phyloP scores from a whole-genome alignment of 768 basidiomycete genomes.

The Naganishia vishniacii region DNA sequence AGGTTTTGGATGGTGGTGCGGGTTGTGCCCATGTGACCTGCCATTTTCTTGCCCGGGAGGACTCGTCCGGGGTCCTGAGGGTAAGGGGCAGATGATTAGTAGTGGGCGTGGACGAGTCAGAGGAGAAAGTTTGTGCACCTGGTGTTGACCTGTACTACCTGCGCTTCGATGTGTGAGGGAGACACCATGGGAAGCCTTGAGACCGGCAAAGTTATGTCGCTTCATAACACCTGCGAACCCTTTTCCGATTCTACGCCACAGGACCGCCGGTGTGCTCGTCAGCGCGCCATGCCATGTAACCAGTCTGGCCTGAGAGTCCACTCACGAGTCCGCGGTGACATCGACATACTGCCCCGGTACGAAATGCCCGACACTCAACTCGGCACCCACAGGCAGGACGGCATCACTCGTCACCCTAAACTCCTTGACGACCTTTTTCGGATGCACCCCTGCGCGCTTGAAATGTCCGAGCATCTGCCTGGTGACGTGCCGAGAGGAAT shows the following conservation, averaged over 20 bases:
- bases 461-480: slow-evolving; percentile 83
- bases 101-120: slow-evolving; percentile 16
- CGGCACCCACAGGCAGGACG: slow-evolving; percentile 85
- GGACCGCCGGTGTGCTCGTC: background rate
- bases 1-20: slow-evolving; percentile 82
- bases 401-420: slow-evolving; percentile 85
- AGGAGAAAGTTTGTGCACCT: slow-evolving; percentile 59
- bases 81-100: background rate
- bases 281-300: background rate
- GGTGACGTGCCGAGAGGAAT: slow-evolving; percentile 49
- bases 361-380: slow-evolving; percentile 83
- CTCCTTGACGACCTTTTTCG: slow-evolving; percentile 69
- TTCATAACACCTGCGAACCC: slow-evolving; percentile 98
- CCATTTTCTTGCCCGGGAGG: slow-evolving; percentile 98
- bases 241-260: slow-evolving; percentile 72
- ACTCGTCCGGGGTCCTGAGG: slow-evolving; percentile 86
- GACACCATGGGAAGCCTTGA: slow-evolving; percentile 90
- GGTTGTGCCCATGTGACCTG: slow-evolving; percentile 81
- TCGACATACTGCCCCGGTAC: slow-evolving; percentile 96
- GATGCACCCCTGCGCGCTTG: slow-evolving; percentile 67
- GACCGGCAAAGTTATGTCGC: slow-evolving; percentile 83
- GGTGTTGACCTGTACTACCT: slow-evolving; percentile 90
- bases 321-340: slow-evolving; percentile 82
- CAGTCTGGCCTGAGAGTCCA: too few species aligned
- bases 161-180: slow-evolving; percentile 87